phyloP scores from a whole-genome alignment of 768 basidiomycete species.

The Suillus americanus region DNA sequence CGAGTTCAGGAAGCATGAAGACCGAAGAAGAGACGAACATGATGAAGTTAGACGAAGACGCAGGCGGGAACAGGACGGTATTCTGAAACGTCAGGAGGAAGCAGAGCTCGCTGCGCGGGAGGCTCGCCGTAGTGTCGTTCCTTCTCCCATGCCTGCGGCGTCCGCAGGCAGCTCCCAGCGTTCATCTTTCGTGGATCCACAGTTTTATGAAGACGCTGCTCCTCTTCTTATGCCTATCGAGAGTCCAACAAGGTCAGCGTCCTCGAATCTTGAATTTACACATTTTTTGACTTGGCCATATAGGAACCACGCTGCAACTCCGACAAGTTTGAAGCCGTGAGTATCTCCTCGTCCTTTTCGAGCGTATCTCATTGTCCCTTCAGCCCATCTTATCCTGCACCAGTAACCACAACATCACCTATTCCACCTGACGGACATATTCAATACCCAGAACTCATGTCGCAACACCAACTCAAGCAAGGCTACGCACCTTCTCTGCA shows the following conservation, averaged over 20 bases:
- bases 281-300: constrained; percentile 19
- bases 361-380: constrained; percentile 7
- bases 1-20: constrained; percentile 40
- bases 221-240: constrained; percentile 60
- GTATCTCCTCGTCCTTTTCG: constrained; percentile 17
- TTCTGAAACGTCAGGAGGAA: constrained; percentile 58
- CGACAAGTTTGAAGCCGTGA: constrained; percentile 37
- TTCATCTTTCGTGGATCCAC: constrained; percentile 29
- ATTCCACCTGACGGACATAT: constrained; percentile 48
- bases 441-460: constrained; percentile 74
- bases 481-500: constrained; percentile 77
- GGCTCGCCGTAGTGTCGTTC: constrained; percentile 36
- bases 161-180: constrained; percentile 36
- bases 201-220: constrained; percentile 28
- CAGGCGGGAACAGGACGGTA: constrained; percentile 55
- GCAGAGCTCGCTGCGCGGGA: constrained; percentile 50
- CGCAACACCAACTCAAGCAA: constrained; percentile 72
- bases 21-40: constrained; percentile 47
- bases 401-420: constrained; percentile 71
- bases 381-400: constrained; percentile 46
- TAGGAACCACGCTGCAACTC: constrained; percentile 23
- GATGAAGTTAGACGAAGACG: constrained; percentile 45
- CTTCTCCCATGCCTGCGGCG: constrained; percentile 29
- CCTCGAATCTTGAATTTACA: constrained; percentile 40
- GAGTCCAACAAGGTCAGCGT: constrained; percentile 55